These are phyloP conservation scores for Pseudoneurospora amorphoporcata DNA, from an alignment of 495 filamentous ascomycete genomes.

Conservation along the genomic window DNA sequence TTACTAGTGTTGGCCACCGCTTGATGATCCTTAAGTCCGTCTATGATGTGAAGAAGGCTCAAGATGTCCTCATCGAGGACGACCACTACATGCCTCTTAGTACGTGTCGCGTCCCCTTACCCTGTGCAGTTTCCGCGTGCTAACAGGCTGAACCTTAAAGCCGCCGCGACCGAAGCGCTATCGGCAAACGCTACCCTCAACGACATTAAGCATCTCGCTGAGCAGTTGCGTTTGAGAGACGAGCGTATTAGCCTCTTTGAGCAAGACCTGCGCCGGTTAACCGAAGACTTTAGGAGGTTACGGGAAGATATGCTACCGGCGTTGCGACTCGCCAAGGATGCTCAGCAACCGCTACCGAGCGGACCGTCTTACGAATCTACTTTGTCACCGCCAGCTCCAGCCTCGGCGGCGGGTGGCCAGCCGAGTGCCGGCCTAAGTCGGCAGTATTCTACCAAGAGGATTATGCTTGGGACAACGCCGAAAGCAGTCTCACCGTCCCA, in stretches of 20 bases:
- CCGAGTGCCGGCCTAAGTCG: constrained; percentile 50
- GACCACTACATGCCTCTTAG: constrained; percentile 92
- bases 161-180: constrained; percentile 76
- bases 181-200: constrained; percentile 82
- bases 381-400: constrained; percentile 42
- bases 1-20: constrained; percentile 84
- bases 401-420: constrained; percentile 36
- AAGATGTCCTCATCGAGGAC: constrained; percentile 79
- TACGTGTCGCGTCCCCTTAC: constrained; percentile 37
- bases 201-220: constrained; percentile 79
- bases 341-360: constrained; percentile 72
- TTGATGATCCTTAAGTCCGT: constrained; percentile 90
- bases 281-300: constrained; percentile 73
- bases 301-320: constrained; percentile 87
- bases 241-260: constrained; percentile 75
- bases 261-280: constrained; percentile 65
- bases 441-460: constrained; percentile 85
- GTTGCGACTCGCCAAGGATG: constrained; percentile 80
- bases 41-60: constrained; percentile 88
- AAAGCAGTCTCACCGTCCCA: constrained; percentile 74
- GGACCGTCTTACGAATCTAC: constrained; percentile 33
- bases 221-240: constrained; percentile 76
- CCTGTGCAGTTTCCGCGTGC: constrained; percentile 1
- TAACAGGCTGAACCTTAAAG: constrained; percentile 33
- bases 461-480: constrained; percentile 70